A percentile compares a stretch with the other conserved stretches of the same genome.
These are phyloP conservation scores for Ceratobasidium sp. DNA, from an alignment of 1,284 basidiomycete species.

Conservation along the genomic window DNA sequence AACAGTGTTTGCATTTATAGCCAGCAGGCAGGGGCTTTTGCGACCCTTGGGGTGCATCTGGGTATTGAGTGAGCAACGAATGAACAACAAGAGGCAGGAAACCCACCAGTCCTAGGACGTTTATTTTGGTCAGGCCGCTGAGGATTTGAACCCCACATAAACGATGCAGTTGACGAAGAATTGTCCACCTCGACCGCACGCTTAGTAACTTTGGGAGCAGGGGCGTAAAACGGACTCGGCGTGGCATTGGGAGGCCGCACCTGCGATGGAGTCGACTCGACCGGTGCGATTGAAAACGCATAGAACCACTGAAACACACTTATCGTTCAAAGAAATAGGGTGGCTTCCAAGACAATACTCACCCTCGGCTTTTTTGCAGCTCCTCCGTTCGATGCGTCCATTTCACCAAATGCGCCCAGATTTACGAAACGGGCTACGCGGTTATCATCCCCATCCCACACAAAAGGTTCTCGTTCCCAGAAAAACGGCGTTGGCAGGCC, in stretches of 20 bases:
- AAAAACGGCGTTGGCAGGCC: constrained; percentile 70
- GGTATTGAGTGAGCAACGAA: neutral
- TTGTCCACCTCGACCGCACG: constrained; percentile 34
- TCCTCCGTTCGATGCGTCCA: constrained; percentile 59
- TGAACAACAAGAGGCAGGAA: neutral
- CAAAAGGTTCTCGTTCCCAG: constrained; percentile 93
- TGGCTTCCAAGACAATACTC: constrained; percentile 52
- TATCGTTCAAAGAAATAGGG: constrained; percentile 33
- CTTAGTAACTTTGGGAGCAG: constrained; percentile 28
- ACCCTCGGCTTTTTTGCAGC: constrained; percentile 86
- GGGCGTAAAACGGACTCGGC: constrained; percentile 73
- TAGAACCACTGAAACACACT: constrained; percentile 75
- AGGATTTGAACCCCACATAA: constrained; percentile 34
- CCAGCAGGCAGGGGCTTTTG: constrained; percentile 46
- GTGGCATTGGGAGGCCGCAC: constrained; percentile 76
- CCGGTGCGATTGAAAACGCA: constrained; percentile 74
- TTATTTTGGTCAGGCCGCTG: constrained; percentile 32
- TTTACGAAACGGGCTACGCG: constrained; percentile 84
- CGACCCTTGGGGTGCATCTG: constrained; percentile 18
- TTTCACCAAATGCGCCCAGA: constrained; percentile 84
- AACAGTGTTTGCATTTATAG: constrained; percentile 47
- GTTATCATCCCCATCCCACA: constrained; percentile 77
- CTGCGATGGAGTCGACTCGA: constrained; percentile 55
- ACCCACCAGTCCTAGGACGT: constrained; percentile 28
- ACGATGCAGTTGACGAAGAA: constrained; percentile 28